These are phyloP conservation scores for Emmonsiellopsis sp. DNA, from an alignment of 2,329 filamentous ascomycete genomes.

Conservation along the genomic window DNA sequence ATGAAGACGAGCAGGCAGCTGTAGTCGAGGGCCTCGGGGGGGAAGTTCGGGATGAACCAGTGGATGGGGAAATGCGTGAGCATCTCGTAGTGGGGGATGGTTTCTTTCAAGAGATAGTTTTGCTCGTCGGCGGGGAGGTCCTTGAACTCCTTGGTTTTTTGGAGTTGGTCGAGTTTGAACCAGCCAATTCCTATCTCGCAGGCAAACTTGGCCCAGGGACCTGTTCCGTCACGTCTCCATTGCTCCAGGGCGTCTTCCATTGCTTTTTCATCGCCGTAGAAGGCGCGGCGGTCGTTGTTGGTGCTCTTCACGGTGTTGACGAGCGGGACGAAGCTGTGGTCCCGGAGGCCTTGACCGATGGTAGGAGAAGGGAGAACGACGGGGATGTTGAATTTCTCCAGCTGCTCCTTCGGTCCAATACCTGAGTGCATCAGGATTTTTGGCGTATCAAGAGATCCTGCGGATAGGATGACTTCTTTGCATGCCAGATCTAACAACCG, in stretches of 20 bases:
- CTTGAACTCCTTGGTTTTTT: slow-evolving; percentile 40
- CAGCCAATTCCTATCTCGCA: slow-evolving; percentile 27
- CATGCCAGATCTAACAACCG: slow-evolving; percentile 19
- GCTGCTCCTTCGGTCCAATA: slow-evolving; percentile 37
- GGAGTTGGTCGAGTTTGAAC: slow-evolving; percentile 35
- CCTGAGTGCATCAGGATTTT: slow-evolving; percentile 41
- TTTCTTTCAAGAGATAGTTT: slow-evolving; percentile 38
- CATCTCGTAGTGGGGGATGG: slow-evolving; percentile 51
- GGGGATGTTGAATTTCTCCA: slow-evolving; percentile 33
- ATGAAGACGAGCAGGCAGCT: slow-evolving; percentile 38
- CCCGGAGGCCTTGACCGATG: slow-evolving; percentile 38
- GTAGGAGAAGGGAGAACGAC: slow-evolving; percentile 32
- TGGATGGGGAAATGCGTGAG: slow-evolving; percentile 40
- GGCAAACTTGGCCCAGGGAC: slow-evolving; percentile 25
- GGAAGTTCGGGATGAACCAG: slow-evolving; percentile 31
- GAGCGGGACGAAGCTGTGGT: slow-evolving; percentile 30
- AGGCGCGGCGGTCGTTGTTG: slow-evolving; percentile 36
- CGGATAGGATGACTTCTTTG: slow-evolving; percentile 32
- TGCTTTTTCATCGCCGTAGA: slow-evolving; percentile 36
- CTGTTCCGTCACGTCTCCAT: slow-evolving; percentile 37
- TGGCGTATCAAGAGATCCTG: slow-evolving; percentile 33
- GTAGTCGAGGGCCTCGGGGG: slow-evolving; percentile 32
- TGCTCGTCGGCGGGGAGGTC: slow-evolving; percentile 38
- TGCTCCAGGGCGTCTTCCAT: slow-evolving; percentile 41
- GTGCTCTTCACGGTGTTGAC: slow-evolving; percentile 32